phyloP scores from a whole-genome alignment of 208 protist species.

The Herpetomonas tarakana region DNA sequence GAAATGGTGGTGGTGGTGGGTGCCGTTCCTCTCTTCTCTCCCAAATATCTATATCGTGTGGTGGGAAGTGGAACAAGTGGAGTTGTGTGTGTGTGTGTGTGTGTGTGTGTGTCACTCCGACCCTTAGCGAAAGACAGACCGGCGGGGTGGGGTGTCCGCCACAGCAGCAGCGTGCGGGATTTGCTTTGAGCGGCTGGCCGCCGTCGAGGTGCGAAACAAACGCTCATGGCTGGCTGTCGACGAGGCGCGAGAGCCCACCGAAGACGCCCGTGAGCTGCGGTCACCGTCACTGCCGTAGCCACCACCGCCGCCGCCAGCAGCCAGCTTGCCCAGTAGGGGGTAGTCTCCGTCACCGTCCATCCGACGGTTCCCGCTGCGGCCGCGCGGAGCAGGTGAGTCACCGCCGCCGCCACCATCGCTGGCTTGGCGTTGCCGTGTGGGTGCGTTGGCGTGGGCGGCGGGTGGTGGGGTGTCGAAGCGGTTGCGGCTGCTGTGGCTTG shows the following conservation, averaged over 20 bases:
- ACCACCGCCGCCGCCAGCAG: background rate
- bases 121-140: constrained; percentile 51
- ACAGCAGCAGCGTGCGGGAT: constrained; percentile 6
- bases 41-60: background rate
- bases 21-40: background rate
- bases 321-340: too few species aligned
- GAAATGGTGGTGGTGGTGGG: background rate
- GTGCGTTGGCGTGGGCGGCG: background rate
- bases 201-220: constrained; percentile 66
- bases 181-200: constrained; percentile 46
- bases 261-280: background rate
- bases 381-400: constrained; percentile 49
- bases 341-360: constrained; percentile 4
- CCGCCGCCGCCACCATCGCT: constrained; percentile 17
- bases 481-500: background rate
- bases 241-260: background rate
- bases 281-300: background rate
- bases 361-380: constrained; percentile 42
- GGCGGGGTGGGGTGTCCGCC: constrained; percentile 14
- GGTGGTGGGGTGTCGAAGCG: constrained; percentile 41
- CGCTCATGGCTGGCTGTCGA: constrained; percentile 37
- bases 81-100: background rate
- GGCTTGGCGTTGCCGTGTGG: background rate
- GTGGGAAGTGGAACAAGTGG: background rate
- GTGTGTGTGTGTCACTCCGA: constrained; percentile 3